Base-by-base conservation (phyloP, 768 basidiomycete species). In the Russula abietina region DNA sequence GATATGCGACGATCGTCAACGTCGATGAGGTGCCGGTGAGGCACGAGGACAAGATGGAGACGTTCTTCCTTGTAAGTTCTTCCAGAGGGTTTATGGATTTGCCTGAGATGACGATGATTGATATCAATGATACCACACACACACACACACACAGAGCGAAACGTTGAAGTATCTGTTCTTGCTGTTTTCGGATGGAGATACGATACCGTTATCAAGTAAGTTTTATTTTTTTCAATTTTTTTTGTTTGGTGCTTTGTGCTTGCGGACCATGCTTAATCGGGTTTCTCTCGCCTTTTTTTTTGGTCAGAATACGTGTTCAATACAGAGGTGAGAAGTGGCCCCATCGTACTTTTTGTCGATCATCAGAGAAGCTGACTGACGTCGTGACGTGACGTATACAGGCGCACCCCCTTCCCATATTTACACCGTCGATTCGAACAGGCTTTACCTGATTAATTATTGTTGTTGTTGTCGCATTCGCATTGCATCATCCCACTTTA, bases 21-120 rank as follows among this genome's bases (percentile, higher is more conserved):
- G 95, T 98, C 11, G 91, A 96, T 72, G 80, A 83, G 64, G 76
- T 86, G 11, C 86, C 88, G 0, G 83, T 78, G 2, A 76, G 77
- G 70, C 77, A 82, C 61, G 87, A 92, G 65, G 93, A 98, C 74
- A 87, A 89, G 73, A 96, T 97, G 94, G 94, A 98, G 76, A 94
- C 94, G 14, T 97, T 95, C 77, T 83, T 94, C 74, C 79, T 97
- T 80, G 91, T 90, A 61, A 46, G 85, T 73, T 45, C 11, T 38
- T 22, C 1, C n/a, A n/a, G n/a, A 22, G 43, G 43, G n/a, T 52
- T 49, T 19, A 26, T 17, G 17, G 3, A 32, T 36, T 50, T 43
- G 8, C n/a, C 14, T 4, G 46, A 9, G 26, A 24, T 17, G 16
- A 38, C 24, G 38, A 36, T 36, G 48, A 26, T 49, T 2, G n/a